Evolutionary conservation across 2,329 filamentous ascomycete species (phyloP).

Genomic region (Fusarium globosum): DNA sequence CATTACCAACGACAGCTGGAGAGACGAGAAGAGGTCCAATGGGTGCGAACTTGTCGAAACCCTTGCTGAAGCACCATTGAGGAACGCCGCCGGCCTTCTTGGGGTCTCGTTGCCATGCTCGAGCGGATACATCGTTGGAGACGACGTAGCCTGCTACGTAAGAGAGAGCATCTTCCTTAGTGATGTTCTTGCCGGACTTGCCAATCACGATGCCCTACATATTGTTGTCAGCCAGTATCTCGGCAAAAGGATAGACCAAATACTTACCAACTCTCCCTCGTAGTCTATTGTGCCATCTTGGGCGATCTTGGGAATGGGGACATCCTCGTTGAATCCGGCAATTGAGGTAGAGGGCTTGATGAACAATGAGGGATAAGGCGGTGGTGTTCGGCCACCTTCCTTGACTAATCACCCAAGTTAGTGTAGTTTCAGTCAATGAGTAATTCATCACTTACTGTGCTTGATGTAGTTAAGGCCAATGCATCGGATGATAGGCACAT

Average conservation of each 20-base stretch:
- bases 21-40: conserved; percentile 60
- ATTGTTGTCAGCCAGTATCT: not conserved
- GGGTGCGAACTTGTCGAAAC: conserved; percentile 65
- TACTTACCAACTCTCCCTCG: conserved; percentile 58
- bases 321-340: conserved; percentile 49
- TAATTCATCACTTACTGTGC: conserved; percentile 44
- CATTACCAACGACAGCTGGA: conserved; percentile 45
- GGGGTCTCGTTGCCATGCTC: conserved; percentile 65
- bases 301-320: conserved; percentile 59
- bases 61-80: conserved; percentile 69
- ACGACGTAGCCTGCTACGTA: conserved; percentile 60
- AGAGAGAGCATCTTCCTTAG: conserved; percentile 55
- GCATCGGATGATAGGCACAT: conserved; percentile 52
- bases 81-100: conserved; percentile 51
- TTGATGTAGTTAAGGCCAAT: conserved; percentile 53
- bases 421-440: accelerated
- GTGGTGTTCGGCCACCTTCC: conserved; percentile 63
- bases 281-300: conserved; percentile 61
- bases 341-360: conserved; percentile 61
- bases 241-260: accelerated
- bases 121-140: conserved; percentile 66
- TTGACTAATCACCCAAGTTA: conserved; percentile 52
- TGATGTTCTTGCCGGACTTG: conserved; percentile 62
- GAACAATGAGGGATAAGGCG: conserved; percentile 61
- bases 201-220: conserved; percentile 61